Percentiles rank a stretch among this genome's conserved stretches.
Conservation (phyloP, 2,329 filamentous ascomycete genomes). For the Aureobasidium sp. region DNA sequence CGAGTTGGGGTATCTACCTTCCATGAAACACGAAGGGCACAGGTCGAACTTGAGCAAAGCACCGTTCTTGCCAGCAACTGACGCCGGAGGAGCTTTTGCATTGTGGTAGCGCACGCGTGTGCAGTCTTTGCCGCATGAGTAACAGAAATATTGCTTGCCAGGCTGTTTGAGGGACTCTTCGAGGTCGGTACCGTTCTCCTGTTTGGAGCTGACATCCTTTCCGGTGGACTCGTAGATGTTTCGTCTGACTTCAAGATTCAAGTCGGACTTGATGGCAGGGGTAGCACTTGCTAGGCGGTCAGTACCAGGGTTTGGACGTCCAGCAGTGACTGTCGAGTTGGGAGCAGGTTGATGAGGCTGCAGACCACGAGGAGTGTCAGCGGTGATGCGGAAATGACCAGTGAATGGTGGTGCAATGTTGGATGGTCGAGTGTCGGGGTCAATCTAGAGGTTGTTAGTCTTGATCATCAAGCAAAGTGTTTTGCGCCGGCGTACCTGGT, state of each 20-base stretch:
- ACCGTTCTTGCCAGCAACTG: constrained; percentile 43
- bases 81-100: constrained; percentile 48
- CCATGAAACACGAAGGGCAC: constrained; percentile 83
- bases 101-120: constrained; percentile 64
- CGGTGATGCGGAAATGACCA: constrained; percentile 92
- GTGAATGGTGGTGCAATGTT: constrained; percentile 96
- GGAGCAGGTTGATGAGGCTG: constrained; percentile 92
- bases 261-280: constrained; percentile 64
- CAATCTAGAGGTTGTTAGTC: constrained; percentile 58
- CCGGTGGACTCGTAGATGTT: constrained; percentile 93
- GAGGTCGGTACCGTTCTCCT: constrained; percentile 55
- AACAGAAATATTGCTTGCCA: constrained; percentile 69
- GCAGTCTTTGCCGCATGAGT: constrained; percentile 88
- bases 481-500: constrained; percentile 59
- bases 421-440: constrained; percentile 88
- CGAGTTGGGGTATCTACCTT: constrained; percentile 73
- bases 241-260: constrained; percentile 86
- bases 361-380: constrained; percentile 88
- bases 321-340: constrained; percentile 55
- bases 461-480: background rate
- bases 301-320: constrained; percentile 59
- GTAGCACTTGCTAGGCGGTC: constrained; percentile 62
- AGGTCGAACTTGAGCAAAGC: constrained; percentile 70
- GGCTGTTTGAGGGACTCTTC: constrained; percentile 54
- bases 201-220: constrained; percentile 62